Conservation (phyloP, 176 grass and related monocot species). For the Saccharum officinarum region DNA sequence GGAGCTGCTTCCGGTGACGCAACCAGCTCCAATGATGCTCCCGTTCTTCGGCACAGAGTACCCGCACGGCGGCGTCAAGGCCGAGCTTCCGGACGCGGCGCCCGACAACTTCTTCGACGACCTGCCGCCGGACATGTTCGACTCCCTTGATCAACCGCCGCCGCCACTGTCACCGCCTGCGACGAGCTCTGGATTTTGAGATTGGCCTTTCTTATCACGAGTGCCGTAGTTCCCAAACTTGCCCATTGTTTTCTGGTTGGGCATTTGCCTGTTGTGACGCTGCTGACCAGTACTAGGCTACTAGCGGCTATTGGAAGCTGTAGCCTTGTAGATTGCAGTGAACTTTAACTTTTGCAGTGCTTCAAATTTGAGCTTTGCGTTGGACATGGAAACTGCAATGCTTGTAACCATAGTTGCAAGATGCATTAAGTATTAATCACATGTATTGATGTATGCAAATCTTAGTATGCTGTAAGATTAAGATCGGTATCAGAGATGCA, state of each 20-base stretch:
- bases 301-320: not conserved
- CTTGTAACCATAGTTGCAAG: not conserved
- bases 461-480: not conserved
- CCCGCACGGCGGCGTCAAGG: not conserved
- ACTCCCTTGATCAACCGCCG: conserved; percentile 37
- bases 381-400: not conserved
- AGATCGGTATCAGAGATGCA: not conserved
- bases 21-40: conserved; percentile 2
- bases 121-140: conserved; percentile 50
- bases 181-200: conserved; percentile 12
- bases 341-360: not conserved
- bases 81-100: conserved; percentile 7
- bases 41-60: conserved; percentile 37
- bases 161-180: conserved; percentile 15
- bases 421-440: not conserved
- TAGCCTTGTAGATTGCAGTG: not conserved
- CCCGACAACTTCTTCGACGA: conserved; percentile 48
- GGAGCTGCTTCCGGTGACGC: conserved; percentile 24
- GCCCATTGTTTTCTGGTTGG: conserved; percentile 10
- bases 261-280: not conserved
- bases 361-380: not conserved
- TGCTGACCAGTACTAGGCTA: not conserved
- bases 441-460: not conserved
- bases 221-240: not conserved
- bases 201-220: not conserved